These are phyloP conservation scores for Phytopythium helicoides DNA, from an alignment of 352 stramenopile genomes.

Conservation along the genomic window DNA sequence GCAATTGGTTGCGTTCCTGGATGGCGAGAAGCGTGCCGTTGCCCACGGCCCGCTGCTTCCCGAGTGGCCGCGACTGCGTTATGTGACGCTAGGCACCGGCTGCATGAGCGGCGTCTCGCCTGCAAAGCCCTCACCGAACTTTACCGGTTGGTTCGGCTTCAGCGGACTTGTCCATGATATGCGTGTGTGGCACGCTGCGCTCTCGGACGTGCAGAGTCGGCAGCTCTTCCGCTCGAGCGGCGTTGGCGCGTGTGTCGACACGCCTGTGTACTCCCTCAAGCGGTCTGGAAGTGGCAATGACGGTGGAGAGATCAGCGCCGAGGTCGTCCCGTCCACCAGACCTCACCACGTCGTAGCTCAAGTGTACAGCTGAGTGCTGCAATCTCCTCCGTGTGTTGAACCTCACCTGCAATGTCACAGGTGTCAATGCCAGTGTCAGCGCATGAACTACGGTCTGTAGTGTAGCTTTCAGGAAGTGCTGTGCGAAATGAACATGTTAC, in stretches of 20 bases:
- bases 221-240: slow-evolving; percentile 52
- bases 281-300: slow-evolving; percentile 23
- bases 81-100: slow-evolving; percentile 59
- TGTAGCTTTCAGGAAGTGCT: background rate
- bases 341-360: slow-evolving; percentile 65
- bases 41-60: slow-evolving; percentile 32
- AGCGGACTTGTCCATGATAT: slow-evolving; percentile 62
- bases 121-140: slow-evolving; percentile 54
- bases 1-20: slow-evolving; percentile 50
- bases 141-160: slow-evolving; percentile 71
- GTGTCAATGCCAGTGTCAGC: too few species aligned
- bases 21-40: slow-evolving; percentile 50
- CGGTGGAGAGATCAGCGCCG: slow-evolving; percentile 15
- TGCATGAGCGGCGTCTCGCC: slow-evolving; percentile 53
- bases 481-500: background rate
- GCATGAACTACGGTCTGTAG: slow-evolving; percentile 2
- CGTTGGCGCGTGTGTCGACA: slow-evolving; percentile 42
- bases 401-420: too few species aligned
- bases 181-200: slow-evolving; percentile 45
- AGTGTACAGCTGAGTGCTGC: slow-evolving; percentile 45
- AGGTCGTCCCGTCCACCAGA: slow-evolving; percentile 46
- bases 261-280: slow-evolving; percentile 50
- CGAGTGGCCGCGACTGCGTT: slow-evolving; percentile 43
- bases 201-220: slow-evolving; percentile 48
- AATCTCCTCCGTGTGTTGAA: too few species aligned